A percentile compares a stretch with the other conserved stretches of the same genome.
These are phyloP conservation scores for Phylloporus scabripes DNA, from an alignment of 768 basidiomycete species.

Conservation along the genomic window DNA sequence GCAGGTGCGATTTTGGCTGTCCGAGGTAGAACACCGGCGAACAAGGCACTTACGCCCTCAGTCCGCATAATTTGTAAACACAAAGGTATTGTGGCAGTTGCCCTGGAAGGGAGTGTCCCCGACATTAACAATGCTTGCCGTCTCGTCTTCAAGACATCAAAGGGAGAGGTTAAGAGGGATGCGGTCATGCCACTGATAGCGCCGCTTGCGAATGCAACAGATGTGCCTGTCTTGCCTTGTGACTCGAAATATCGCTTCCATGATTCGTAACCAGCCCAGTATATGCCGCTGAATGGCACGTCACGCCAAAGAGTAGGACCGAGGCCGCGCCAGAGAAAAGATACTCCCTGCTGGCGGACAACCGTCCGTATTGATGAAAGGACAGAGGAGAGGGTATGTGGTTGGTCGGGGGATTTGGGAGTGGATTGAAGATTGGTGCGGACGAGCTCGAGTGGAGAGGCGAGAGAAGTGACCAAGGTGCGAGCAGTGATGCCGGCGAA, in stretches of 20 bases:
- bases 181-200: slow-evolving; percentile 83
- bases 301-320: slow-evolving; percentile 94
- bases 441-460: slow-evolving; percentile 87
- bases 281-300: slow-evolving; percentile 94
- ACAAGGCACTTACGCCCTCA: slow-evolving; percentile 76
- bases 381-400: slow-evolving; percentile 74
- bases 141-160: slow-evolving; percentile 95
- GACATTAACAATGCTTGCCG: slow-evolving; percentile 80
- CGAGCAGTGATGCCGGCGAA: slow-evolving; percentile 80
- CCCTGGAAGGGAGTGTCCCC: slow-evolving; percentile 33
- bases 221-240: slow-evolving; percentile 51
- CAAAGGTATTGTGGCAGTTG: slow-evolving; percentile 55
- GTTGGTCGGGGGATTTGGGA: slow-evolving; percentile 59
- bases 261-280: slow-evolving; percentile 93
- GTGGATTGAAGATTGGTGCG: slow-evolving; percentile 93
- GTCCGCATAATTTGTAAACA: slow-evolving; percentile 63
- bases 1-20: slow-evolving; percentile 96
- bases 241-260: slow-evolving; percentile 61
- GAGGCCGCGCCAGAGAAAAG: slow-evolving; percentile 84
- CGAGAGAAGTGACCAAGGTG: slow-evolving; percentile 67
- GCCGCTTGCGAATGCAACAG: slow-evolving; percentile 83
- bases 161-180: slow-evolving; percentile 87
- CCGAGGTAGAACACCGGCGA: slow-evolving; percentile 80
- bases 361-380: slow-evolving; percentile 55
- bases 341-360: slow-evolving; percentile 57